Percentiles rank a stretch among this genome's conserved stretches.
These are phyloP conservation scores for Apiotrichum brassicae DNA, from an alignment of 1,284 basidiomycete species.

Conservation along the genomic window DNA sequence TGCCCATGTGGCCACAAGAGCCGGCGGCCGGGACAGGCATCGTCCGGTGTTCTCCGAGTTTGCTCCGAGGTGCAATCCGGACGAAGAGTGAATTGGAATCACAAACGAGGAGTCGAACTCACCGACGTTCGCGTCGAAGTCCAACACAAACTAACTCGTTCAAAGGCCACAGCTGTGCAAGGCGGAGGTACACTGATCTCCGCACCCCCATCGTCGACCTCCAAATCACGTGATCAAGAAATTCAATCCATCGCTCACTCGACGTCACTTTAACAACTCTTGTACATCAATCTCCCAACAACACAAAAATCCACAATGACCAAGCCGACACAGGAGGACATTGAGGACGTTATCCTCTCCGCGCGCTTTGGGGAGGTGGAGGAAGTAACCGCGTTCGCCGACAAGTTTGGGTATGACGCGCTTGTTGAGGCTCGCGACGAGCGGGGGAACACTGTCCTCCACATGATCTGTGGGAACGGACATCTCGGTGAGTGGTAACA, in stretches of 20 bases:
- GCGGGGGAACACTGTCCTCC: conserved; percentile 67
- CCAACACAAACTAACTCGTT: too few relatives aligned
- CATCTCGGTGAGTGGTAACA: conserved; percentile 60
- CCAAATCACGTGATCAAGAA: background rate
- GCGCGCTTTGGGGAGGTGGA: conserved; percentile 78
- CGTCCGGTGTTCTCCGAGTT: too few relatives aligned
- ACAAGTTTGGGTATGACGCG: conserved; percentile 54
- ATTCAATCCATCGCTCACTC: background rate
- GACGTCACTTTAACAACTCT: background rate
- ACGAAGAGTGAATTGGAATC: too few relatives aligned
- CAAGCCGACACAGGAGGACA: conserved; percentile 52
- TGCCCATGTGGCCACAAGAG: too few relatives aligned
- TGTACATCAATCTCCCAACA: background rate
- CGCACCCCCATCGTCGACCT: too few relatives aligned
- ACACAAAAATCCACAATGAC: conserved; percentile 7
- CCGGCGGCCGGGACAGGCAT: too few relatives aligned
- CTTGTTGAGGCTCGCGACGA: conserved; percentile 61
- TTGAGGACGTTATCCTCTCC: conserved; percentile 69
- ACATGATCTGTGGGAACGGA: conserved; percentile 81
- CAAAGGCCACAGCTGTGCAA: too few relatives aligned
- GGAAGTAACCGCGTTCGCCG: conserved; percentile 62
- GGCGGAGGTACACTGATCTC: too few relatives aligned
- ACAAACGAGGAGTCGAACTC: too few relatives aligned
- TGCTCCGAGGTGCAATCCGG: too few relatives aligned
- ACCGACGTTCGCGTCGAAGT: too few relatives aligned